phyloP scores from a whole-genome alignment of 306 rosid genomes.

The Cucumis sativus region Cucumber_9930_V3 NC_026657.2:10981501-10982000 shows the following conservation, averaged over 20 bases:
- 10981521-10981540: background rate
- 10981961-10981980: conserved; percentile 62
- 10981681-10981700: conserved; percentile 39
- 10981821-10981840: conserved; percentile 35
- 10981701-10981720: conserved; percentile 65
- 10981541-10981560: conserved; percentile 17
- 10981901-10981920: conserved; percentile 29
- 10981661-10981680: conserved; percentile 70
- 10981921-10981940: background rate
- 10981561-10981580: conserved; percentile 48
- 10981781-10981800: background rate
- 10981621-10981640: conserved; percentile 90
- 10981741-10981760: background rate
- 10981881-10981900: conserved; percentile 77
- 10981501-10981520: background rate
- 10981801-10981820: background rate
- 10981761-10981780: conserved; percentile 10
- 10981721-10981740: conserved; percentile 46
- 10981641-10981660: conserved; percentile 94
- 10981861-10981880: conserved; percentile 23
- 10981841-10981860: conserved; percentile 56
- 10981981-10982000: conserved; percentile 47
- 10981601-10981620: conserved; percentile 66
- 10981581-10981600: conserved; percentile 88
- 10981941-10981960: conserved; percentile 43